phyloP scores from a whole-genome alignment of 2,329 filamentous ascomycete genomes.

The Myriangium duriaei region DNA sequence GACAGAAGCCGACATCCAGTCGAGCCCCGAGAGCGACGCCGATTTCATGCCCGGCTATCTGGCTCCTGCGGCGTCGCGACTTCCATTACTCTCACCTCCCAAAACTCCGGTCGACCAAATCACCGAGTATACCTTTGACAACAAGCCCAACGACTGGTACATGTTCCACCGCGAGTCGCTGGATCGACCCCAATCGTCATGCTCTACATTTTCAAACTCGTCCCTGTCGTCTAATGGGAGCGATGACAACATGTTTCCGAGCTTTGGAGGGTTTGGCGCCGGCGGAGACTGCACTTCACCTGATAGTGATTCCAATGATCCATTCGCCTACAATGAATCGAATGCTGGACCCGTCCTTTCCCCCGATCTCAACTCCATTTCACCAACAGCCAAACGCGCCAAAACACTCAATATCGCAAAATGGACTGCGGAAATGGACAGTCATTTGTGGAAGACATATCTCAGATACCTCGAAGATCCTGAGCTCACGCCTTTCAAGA shows the following conservation, averaged over 20 bases:
- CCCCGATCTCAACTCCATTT: slow-evolving; percentile 15
- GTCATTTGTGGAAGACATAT: slow-evolving; percentile 54
- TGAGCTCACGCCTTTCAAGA: slow-evolving; percentile 54
- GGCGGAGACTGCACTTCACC: slow-evolving; percentile 47
- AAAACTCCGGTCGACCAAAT: slow-evolving; percentile 36
- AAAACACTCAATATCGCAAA: slow-evolving; percentile 29
- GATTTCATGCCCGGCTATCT: slow-evolving; percentile 24
- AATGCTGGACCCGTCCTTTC: slow-evolving; percentile 18
- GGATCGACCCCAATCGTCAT: slow-evolving; percentile 44
- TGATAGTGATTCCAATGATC: slow-evolving; percentile 45
- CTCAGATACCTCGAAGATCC: slow-evolving; percentile 54
- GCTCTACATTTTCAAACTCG: slow-evolving; percentile 49
- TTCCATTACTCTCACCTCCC: slow-evolving; percentile 33
- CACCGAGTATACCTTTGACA: slow-evolving; percentile 20
- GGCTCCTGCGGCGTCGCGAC: slow-evolving; percentile 26
- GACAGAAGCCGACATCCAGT: slow-evolving; percentile 26
- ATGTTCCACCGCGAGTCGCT: slow-evolving; percentile 27
- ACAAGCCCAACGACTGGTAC: slow-evolving; percentile 15
- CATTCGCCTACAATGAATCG: slow-evolving; percentile 31
- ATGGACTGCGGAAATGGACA: slow-evolving; percentile 53
- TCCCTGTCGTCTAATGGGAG: slow-evolving; percentile 49
- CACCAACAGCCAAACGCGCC: slow-evolving; percentile 28
- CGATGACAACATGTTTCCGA: slow-evolving; percentile 43
- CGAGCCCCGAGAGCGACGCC: slow-evolving; percentile 18
- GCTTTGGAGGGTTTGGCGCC: slow-evolving; percentile 32